Evolutionary conservation across 2,329 filamentous ascomycete genomes (phyloP).

Genomic region (Metarhizium album): DNA sequence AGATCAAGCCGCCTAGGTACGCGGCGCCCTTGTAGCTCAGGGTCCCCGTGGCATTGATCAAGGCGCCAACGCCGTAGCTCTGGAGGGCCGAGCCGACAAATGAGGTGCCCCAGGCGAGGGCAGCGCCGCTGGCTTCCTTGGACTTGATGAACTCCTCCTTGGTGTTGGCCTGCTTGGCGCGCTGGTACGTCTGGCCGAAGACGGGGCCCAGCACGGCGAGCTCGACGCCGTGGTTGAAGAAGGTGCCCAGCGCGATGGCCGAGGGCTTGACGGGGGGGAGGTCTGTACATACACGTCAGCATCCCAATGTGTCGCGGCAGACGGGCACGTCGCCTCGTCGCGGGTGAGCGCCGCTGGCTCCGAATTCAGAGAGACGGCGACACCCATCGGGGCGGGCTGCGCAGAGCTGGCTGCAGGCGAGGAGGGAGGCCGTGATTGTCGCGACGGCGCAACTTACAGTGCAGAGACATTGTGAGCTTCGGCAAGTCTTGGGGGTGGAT

Average conservation of each 20-base stretch:
- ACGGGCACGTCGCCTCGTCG: no score
- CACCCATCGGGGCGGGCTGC: no score
- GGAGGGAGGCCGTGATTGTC: neutral
- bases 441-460: slow-evolving; percentile 32
- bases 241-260: slow-evolving; percentile 88
- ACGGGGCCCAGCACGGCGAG: slow-evolving; percentile 78
- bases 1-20: slow-evolving; percentile 84
- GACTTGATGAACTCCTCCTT: slow-evolving; percentile 95
- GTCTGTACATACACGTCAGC: slow-evolving; percentile 20
- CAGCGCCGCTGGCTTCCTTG: slow-evolving; percentile 82
- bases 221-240: slow-evolving; percentile 90
- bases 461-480: slow-evolving; percentile 45
- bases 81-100: slow-evolving; percentile 81
- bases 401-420: no score
- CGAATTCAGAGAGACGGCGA: no score
- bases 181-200: slow-evolving; percentile 91
- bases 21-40: slow-evolving; percentile 95
- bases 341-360: no score
- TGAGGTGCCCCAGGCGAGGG: slow-evolving; percentile 81
- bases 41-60: slow-evolving; percentile 91
- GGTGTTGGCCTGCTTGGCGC: slow-evolving; percentile 80
- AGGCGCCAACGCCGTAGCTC: slow-evolving; percentile 77
- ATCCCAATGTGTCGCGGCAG: neutral
- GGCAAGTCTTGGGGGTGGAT: neutral
- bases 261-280: slow-evolving; percentile 84